These are phyloP conservation scores for Metarhizium album DNA, from an alignment of 2,329 filamentous ascomycete genomes.

Conservation along the genomic window DNA sequence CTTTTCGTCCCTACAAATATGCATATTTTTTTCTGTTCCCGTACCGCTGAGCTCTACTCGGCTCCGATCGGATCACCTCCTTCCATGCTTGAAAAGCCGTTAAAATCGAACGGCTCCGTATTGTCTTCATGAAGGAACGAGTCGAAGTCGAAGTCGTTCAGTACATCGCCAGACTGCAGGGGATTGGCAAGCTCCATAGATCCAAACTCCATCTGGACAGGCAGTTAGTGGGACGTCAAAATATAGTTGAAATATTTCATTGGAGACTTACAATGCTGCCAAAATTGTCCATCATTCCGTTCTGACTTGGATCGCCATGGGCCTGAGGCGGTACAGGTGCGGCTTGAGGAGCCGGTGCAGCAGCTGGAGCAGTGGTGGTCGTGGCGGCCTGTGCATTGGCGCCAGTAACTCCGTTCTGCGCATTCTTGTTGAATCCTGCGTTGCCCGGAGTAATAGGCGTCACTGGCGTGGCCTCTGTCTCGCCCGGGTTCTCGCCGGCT, in stretches of 20 bases:
- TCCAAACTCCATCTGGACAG: conserved; percentile 31
- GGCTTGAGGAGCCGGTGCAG: conserved; percentile 19
- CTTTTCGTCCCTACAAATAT: neutral
- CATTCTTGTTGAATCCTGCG: conserved; percentile 31
- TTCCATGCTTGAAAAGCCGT: conserved; percentile 42
- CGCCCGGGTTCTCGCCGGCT: conserved; percentile 42
- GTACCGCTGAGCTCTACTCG: conserved; percentile 28
- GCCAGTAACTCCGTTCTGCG: conserved; percentile 17
- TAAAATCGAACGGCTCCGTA: conserved; percentile 43
- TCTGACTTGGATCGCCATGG: conserved; percentile 37
- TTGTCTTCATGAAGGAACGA: conserved; percentile 51
- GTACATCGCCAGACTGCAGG: conserved; percentile 41
- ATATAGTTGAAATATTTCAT: too few species aligned
- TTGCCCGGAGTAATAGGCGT: conserved; percentile 54
- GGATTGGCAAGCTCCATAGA: conserved; percentile 46
- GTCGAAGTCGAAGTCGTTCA: conserved; percentile 58
- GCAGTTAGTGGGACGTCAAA: conserved; percentile 6
- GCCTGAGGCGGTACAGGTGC: conserved; percentile 24
- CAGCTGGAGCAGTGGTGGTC: conserved; percentile 13
- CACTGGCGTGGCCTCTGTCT: conserved; percentile 50
- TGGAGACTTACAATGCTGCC: conserved; percentile 30
- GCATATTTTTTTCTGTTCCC: neutral
- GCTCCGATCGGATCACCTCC: conserved; percentile 43
- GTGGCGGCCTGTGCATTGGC: conserved; percentile 17
- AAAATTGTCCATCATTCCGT: conserved; percentile 36